phyloP scores from a whole-genome alignment of 2,329 filamentous ascomycete genomes.

The Botrytis tulipae region DNA sequence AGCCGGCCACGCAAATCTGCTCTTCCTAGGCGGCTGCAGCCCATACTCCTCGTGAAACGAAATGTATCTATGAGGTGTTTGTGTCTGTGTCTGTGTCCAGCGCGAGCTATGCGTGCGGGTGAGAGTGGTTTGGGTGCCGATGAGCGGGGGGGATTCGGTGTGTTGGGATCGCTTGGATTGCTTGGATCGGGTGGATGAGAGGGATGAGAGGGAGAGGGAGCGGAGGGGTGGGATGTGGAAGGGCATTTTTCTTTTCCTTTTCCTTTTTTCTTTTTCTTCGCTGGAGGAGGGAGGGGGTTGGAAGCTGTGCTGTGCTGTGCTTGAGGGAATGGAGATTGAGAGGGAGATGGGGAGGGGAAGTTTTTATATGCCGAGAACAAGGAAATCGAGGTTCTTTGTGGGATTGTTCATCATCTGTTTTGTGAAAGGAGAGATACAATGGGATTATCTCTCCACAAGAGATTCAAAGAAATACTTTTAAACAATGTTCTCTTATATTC shows the following conservation, averaged over 20 bases:
- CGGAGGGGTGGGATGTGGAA: neutral
- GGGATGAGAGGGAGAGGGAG: too few relatives aligned
- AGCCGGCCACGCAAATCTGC: fast-evolving
- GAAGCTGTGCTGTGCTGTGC: neutral
- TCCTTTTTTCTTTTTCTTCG: too few relatives aligned
- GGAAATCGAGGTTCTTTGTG: neutral
- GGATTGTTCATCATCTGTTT: neutral
- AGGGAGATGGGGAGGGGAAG: neutral
- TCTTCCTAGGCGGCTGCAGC: neutral
- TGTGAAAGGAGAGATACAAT: neutral
- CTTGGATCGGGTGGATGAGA: too few relatives aligned
- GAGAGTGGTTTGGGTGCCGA: neutral
- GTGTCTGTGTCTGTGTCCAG: neutral
- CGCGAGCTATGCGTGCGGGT: neutral
- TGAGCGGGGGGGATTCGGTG: neutral
- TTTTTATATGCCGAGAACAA: neutral
- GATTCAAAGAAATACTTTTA: neutral
- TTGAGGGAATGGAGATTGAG: neutral
- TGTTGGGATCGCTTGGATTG: neutral
- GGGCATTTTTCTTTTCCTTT: neutral
- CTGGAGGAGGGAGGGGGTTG: too few relatives aligned
- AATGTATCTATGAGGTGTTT: neutral
- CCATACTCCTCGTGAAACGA: neutral
- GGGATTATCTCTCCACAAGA: neutral
- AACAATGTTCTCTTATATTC: neutral